Percentiles rank a stretch among this genome's conserved stretches.
Conservation (phyloP, 192 early-diverging fungal genomes). For the Fimicolochytrium jonesii region DNA sequence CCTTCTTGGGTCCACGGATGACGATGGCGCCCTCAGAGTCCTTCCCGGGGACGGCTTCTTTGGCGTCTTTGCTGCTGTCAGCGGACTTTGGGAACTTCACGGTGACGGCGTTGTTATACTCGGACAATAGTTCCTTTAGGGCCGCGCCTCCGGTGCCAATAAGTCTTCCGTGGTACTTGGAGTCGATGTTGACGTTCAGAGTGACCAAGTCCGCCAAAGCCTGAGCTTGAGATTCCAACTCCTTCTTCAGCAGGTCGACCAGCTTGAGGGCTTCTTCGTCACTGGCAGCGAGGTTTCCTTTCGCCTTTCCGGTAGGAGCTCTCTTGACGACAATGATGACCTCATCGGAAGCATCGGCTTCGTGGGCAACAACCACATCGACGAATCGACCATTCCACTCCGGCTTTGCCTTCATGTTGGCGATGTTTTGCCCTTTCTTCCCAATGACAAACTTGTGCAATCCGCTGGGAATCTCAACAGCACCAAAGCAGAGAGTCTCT, state of each 20-base stretch:
- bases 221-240: constrained; percentile 63
- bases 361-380: constrained; percentile 75
- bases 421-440: constrained; percentile 82
- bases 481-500: constrained; percentile 51
- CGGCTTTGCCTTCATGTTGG: constrained; percentile 69
- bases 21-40: constrained; percentile 59
- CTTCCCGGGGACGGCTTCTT: constrained; percentile 38
- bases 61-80: constrained; percentile 33
- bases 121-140: constrained; percentile 66
- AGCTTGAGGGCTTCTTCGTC: constrained; percentile 33
- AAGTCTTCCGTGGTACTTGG: constrained; percentile 71
- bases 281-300: constrained; percentile 46
- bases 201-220: constrained; percentile 64
- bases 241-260: constrained; percentile 51
- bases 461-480: constrained; percentile 72
- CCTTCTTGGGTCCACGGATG: constrained; percentile 73
- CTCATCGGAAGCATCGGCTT: constrained; percentile 59
- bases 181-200: constrained; percentile 57
- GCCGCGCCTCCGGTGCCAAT: constrained; percentile 72
- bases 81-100: constrained; percentile 65
- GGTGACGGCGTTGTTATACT: constrained; percentile 57
- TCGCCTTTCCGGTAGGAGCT: constrained; percentile 41
- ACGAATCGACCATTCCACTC: constrained; percentile 58
- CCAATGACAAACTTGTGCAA: constrained; percentile 77
- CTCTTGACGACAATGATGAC: constrained; percentile 78